Evolutionary conservation across 768 basidiomycete genomes (phyloP), one percentile per base, ranked within the genome.

Genomic region (Russula lepida): DNA sequence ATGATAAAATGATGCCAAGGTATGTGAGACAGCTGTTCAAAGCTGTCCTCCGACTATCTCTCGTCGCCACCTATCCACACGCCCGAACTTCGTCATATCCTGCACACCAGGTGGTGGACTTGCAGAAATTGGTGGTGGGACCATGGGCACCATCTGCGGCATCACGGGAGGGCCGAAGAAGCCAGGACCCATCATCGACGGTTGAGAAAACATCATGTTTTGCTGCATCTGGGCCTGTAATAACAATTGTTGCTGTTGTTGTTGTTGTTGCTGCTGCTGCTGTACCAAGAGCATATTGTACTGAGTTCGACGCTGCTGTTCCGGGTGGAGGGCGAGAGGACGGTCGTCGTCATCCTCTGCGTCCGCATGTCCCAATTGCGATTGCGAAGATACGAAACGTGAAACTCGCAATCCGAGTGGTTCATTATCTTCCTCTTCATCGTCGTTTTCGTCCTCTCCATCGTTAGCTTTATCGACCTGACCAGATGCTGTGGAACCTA

Each of bases 11-110:
- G 35, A 23, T 25, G 21, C 25, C 25, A 37, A 48, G 48, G 47
- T 8, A 39, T 19, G 12, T 54, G 32, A 4, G 32, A 4, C 11
- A 27, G 19, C 47, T 47, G 3, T 21, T 62, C 56, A 72, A 41
- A 63, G 68, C 59, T 82, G 77, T n/a, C 84, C 85, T 66, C 88
- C 88, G 12, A 86, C 82, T 48, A 92, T 88, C 67, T 89, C 83
- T 63, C 80, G 84, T 65, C 90, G 82, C 90, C 90, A 92, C 62
- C 81, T 81, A 71, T 92, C 90, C 28, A 92, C 89, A 4, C 81
- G 77, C 9, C 80, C 81, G 64, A 79, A 86, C 69, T 90, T 92
- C 37, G 75, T 78, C 41, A 81, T 74, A 60, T 92, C 89, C 25
- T 79, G 80, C 43, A 78, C 69, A 9, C 84, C 84, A 15, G 86